Percentiles rank a stretch among this genome's conserved stretches.
Evolutionary conservation across 163 green algal species (phyloP).

Genomic region (Botryococcus braunii): DNA sequence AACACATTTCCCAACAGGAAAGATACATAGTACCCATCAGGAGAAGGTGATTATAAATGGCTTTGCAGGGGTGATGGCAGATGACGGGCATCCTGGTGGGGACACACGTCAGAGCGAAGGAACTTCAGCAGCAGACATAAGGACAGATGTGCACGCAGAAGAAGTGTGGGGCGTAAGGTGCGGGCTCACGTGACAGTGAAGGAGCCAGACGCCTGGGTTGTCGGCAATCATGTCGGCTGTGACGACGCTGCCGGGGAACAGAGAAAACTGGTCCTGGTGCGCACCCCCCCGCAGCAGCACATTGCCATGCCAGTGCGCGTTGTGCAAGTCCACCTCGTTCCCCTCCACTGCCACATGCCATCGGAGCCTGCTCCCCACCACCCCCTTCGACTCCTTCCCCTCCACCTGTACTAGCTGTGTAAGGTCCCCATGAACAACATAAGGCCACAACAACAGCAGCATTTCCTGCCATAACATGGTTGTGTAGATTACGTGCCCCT

Average conservation of each 20-base stretch:
- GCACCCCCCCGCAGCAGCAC: slow-evolving; percentile 28
- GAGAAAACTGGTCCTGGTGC: slow-evolving; percentile 12
- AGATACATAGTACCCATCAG: too few species aligned
- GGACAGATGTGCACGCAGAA: neutral
- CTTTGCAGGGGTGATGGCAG: too few species aligned
- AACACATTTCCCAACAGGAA: too few species aligned
- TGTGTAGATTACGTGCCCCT: too few species aligned
- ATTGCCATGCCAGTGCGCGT: slow-evolving; percentile 68
- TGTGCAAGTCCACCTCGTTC: slow-evolving; percentile 56
- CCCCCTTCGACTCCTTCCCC: too few species aligned
- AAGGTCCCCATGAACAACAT: too few species aligned
- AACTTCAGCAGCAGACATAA: neutral
- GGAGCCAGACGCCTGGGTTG: slow-evolving; percentile 31
- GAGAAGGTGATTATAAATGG: too few species aligned
- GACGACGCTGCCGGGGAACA: slow-evolving; percentile 21
- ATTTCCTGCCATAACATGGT: too few species aligned
- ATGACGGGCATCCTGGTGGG: too few species aligned
- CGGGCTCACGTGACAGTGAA: slow-evolving; percentile 36
- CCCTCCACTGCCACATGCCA: slow-evolving; percentile 59
- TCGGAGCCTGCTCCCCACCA: slow-evolving; percentile 40
- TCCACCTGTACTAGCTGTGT: too few species aligned
- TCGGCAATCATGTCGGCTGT: slow-evolving; percentile 19
- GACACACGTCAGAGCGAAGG: too few species aligned
- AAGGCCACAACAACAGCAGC: too few species aligned
- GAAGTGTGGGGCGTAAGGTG: neutral